These are phyloP conservation scores for Chenopodium quinoa DNA, from an alignment of 148 eudicot genomes.

Conservation along the genomic window DNA sequence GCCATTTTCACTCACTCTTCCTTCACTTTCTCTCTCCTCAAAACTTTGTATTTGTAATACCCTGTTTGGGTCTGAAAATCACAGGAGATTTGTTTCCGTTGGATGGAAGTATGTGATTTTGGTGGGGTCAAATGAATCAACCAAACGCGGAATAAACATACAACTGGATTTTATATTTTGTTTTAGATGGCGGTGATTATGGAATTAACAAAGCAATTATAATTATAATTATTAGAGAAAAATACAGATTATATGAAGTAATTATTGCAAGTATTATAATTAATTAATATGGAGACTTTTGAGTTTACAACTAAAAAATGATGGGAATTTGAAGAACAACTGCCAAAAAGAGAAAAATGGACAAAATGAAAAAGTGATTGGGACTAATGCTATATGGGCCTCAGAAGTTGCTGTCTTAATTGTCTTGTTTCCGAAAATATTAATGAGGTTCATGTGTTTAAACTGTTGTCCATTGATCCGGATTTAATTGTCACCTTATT, in stretches of 20 bases:
- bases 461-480: no score
- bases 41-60: not conserved
- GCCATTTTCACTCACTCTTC: slow-evolving; percentile 18
- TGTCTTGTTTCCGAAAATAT: not conserved
- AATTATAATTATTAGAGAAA: no score
- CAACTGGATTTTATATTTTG: not conserved
- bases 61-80: not conserved
- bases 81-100: not conserved
- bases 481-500: no score
- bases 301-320: not conserved
- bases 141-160: slow-evolving; percentile 4
- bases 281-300: not conserved
- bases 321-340: not conserved
- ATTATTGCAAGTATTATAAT: no score
- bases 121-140: not conserved
- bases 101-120: not conserved
- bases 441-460: no score
- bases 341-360: not conserved
- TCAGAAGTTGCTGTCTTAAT: not conserved
- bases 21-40: not conserved
- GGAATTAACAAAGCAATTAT: not conserved
- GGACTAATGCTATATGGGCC: not conserved
- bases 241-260: no score
- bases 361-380: not conserved
- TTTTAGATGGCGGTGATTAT: not conserved